Evolutionary conservation across 495 filamentous ascomycete species (phyloP).

Genomic region (Xylaria scruposa): DNA sequence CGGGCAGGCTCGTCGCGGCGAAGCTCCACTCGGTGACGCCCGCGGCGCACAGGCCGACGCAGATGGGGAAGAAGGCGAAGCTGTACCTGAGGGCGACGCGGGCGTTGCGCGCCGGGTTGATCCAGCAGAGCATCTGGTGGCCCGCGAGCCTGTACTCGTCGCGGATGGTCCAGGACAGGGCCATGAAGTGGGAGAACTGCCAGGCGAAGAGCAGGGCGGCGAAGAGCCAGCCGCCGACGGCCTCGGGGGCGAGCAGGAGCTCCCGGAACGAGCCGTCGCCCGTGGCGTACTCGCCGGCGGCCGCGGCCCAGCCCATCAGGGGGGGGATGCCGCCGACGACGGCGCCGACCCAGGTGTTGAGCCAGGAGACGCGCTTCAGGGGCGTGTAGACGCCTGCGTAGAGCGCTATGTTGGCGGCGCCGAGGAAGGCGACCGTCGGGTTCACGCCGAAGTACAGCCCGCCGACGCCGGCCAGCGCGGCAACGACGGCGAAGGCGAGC

Average conservation of each 20-base stretch:
- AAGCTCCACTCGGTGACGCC: constrained; percentile 91
- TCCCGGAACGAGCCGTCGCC: constrained; percentile 75
- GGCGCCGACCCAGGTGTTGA: constrained; percentile 96
- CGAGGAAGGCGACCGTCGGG: constrained; percentile 87
- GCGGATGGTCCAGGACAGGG: constrained; percentile 82
- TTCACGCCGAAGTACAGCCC: constrained; percentile 89
- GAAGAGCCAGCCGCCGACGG: constrained; percentile 87
- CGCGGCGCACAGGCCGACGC: constrained; percentile 76
- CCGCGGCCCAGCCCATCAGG: constrained; percentile 97
- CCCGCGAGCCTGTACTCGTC: constrained; percentile 90
- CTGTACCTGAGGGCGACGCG: constrained; percentile 88
- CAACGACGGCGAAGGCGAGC: constrained; percentile 75
- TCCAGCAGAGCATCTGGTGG: constrained; percentile 90
- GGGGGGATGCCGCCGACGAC: constrained; percentile 93
- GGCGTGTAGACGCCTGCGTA: constrained; percentile 95
- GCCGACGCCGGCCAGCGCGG: constrained; percentile 68
- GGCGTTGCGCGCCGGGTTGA: constrained; percentile 80
- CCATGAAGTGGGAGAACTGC: constrained; percentile 99
- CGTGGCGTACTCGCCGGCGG: constrained; percentile 84
- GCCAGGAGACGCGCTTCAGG: constrained; percentile 81
- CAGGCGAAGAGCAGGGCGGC: constrained; percentile 87
- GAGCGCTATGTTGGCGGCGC: constrained; percentile 81
- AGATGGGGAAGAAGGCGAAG: constrained; percentile 87
- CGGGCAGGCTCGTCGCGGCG: constrained; percentile 75
- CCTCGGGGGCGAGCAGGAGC: constrained; percentile 65